These are phyloP conservation scores for Diaporthe citriasiana DNA, from an alignment of 2,329 filamentous ascomycete species.

Conservation along the genomic window DNA sequence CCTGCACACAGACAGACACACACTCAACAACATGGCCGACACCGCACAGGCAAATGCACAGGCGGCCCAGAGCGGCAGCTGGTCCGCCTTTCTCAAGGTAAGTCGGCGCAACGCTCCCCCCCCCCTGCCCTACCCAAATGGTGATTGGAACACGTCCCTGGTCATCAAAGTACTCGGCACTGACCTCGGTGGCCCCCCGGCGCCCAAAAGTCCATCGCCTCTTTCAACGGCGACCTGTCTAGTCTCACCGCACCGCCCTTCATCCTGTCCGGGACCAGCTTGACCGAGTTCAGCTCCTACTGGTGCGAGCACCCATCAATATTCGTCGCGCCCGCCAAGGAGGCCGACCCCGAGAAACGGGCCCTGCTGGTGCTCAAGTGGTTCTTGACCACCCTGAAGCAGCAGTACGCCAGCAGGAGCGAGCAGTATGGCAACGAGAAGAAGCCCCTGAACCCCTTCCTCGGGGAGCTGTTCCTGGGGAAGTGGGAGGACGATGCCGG, in stretches of 20 bases:
- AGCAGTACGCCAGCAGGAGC: constrained; percentile 82
- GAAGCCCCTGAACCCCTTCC: constrained; percentile 96
- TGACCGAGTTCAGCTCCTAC: constrained; percentile 86
- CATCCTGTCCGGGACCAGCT: constrained; percentile 82
- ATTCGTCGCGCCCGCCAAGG: constrained; percentile 85
- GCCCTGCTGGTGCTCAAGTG: constrained; percentile 92
- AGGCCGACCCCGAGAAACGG: constrained; percentile 84
- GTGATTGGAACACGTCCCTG: neutral
- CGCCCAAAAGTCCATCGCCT: constrained; percentile 75
- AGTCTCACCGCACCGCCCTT: constrained; percentile 87
- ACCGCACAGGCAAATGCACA: constrained; percentile 49
- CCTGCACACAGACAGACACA: constrained; percentile 4
- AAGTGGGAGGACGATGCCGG: constrained; percentile 89
- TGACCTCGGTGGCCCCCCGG: constrained; percentile 17
- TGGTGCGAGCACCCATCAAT: constrained; percentile 85
- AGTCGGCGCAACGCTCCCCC: constrained; percentile 17
- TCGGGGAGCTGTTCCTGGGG: constrained; percentile 94
- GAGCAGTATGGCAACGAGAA: constrained; percentile 92
- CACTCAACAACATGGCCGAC: constrained; percentile 39
- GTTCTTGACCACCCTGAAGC: constrained; percentile 94
- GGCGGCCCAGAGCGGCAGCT: constrained; percentile 60
- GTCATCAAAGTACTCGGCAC: neutral
- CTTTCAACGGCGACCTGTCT: constrained; percentile 85
- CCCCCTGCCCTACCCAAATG: neutral
- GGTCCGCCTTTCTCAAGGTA: constrained; percentile 68